These are phyloP conservation scores for Debaryomycetaceae sp. DNA, from an alignment of 1,139 yeast species.

Conservation along the genomic window DNA sequence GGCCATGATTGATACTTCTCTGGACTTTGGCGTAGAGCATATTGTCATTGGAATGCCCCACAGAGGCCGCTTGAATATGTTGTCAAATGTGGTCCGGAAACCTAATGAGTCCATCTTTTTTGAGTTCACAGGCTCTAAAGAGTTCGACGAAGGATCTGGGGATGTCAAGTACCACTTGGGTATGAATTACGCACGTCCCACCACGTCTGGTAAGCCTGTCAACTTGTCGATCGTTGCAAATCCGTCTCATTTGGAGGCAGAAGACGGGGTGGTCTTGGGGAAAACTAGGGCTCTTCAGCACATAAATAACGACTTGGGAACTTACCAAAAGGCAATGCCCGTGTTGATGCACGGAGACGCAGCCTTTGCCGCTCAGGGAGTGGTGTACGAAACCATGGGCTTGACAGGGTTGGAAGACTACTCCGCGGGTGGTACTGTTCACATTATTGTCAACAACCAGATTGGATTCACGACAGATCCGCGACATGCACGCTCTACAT, in stretches of 20 bases:
- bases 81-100: constrained; percentile 95
- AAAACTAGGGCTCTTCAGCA: constrained; percentile 95
- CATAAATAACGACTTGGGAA: constrained; percentile 77
- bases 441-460: constrained; percentile 92
- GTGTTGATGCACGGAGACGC: constrained; percentile 97
- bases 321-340: constrained; percentile 78
- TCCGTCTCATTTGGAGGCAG: constrained; percentile 98
- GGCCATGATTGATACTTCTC: constrained; percentile 88
- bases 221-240: constrained; percentile 93
- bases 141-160: constrained; percentile 89
- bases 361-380: constrained; percentile 98
- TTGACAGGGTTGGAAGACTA: constrained; percentile 87
- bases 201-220: constrained; percentile 95
- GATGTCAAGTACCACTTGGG: constrained; percentile 99
- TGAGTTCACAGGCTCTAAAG: constrained; percentile 87
- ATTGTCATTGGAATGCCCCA: constrained; percentile 99
- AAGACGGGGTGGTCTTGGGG: constrained; percentile 97
- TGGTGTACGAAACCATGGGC: constrained; percentile 97
- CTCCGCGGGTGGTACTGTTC: constrained; percentile 97
- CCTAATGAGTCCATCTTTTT: constrained; percentile 97
- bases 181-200: constrained; percentile 98
- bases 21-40: constrained; percentile 89
- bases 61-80: constrained; percentile 97
- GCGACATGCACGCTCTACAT: constrained; percentile 92
- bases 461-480: constrained; percentile 99